Base-by-base conservation (phyloP, 2,329 filamentous ascomycete species). In the Apiospora arundinis region DNA sequence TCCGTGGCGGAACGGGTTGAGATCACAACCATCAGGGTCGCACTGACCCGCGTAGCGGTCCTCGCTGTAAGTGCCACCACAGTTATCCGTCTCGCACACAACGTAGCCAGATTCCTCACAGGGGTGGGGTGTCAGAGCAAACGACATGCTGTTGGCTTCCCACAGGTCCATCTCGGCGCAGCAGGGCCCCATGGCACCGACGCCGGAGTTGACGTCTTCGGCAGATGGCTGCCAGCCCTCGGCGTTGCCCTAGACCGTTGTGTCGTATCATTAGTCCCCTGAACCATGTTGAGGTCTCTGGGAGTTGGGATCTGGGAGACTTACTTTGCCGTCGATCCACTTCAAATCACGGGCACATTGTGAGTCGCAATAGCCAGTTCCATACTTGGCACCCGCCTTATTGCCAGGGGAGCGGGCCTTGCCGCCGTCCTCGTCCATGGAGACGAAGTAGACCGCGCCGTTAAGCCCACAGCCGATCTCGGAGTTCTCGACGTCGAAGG, bases 11-110 rank as follows among this genome's bases (percentile, higher is more conserved):
- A 86, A 91, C 23, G 85, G 81, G 84, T 90, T 90, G 83, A 88
- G 90, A 78, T 91, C 89, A 75, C 90, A 92, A 44, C 89, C 89
- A 75, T 90, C 88, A 73, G 88, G 86, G 79, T 91, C 89, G 80
- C 89, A 91, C 70, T 86, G 80, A 70, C 89, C 88, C 21, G 77
- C 79, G 77, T 90, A 90, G 73, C 88, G 87, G 74, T 85, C 80
- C 67, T 78, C 75, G 6, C 79, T 80, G 72, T 83, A 85, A 45
- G 82, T 81, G 71, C 83, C 87, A 72, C 86, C 86, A 73, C 85
- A 88, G 23, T 76, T 72, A 70, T 81, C 78, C 37, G 78, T 79
- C 1, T 79, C 78, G 82, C 88, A 90, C 72, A 84, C 82, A 72
- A 80, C 79, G 70, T 85, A 82, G 71, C 82, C 83, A 23, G 80